Evolutionary conservation across 805 yeast genomes (phyloP).

Genomic region (Saturnispora besseyi): DNA sequence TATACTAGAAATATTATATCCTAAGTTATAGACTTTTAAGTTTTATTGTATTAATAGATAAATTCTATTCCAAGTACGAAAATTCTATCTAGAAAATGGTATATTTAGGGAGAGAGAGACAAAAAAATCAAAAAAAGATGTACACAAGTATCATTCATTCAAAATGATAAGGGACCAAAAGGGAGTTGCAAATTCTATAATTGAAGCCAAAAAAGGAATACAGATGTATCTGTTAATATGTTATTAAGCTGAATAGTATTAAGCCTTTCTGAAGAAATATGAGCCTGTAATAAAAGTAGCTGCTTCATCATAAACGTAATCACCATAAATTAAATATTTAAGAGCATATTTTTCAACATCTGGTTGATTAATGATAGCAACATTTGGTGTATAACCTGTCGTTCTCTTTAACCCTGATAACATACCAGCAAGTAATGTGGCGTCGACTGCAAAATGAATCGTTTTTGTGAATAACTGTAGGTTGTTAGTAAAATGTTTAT

Average conservation of each 20-base stretch:
- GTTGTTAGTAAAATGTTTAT: background rate
- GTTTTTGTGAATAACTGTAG: conserved; percentile 28
- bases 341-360: conserved; percentile 43
- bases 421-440: conserved; percentile 54
- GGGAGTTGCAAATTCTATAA: background rate
- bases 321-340: conserved; percentile 80
- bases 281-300: conserved; percentile 65
- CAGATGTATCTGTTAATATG: background rate
- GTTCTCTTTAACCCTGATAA: conserved; percentile 66
- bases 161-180: too few species aligned
- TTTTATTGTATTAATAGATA: background rate
- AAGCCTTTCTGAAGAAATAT: conserved; percentile 41
- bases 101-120: too few species aligned
- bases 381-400: conserved; percentile 58
- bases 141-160: too few species aligned
- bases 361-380: conserved; percentile 37
- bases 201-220: background rate
- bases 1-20: background rate
- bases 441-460: conserved; percentile 49
- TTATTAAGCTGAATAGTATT: background rate
- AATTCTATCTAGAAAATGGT: too few species aligned
- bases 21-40: too few species aligned
- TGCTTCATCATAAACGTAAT: conserved; percentile 63
- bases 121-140: too few species aligned
- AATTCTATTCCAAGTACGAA: too few species aligned